Evolutionary conservation across 306 rosid genomes (phyloP), one percentile per base, ranked within the genome.

Genomic region (Acacia confusa): DNA sequence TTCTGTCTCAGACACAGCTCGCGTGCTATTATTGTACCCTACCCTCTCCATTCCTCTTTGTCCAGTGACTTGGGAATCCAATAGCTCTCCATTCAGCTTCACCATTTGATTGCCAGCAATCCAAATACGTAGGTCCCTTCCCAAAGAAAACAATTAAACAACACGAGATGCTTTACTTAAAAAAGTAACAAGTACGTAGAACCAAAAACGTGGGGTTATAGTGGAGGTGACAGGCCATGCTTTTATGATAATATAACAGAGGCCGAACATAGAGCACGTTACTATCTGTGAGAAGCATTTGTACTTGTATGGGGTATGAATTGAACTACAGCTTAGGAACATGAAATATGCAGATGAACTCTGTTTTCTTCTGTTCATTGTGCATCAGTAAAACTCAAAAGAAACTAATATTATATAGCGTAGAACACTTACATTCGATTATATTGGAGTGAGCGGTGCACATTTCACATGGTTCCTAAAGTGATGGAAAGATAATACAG

Each of bases 1-100:
- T n/a, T 6, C 2, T 77, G 63, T 50, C 7, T 72, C 28, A 83
- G 9, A 78, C 71, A 40, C 74, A 60, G 76, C 34, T 45, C 27
- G 67, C 77, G 68, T 3, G 55, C 66, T 20, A 55, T n/a, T 36
- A 71, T 25, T 17, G 25, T 27, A 16, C 34, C 22, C 13, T 13
- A 5, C 19, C 70, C 12, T 41, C 53, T 69, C 52, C 32, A 12
- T 68, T 20, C 30, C 17, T 20, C 2, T 4, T 0, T 2, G 73
- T 20, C 11, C 22, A 3, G 17, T 68, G 74, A 40, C 45, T 41
- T 2, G 53, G 52, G 19, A 25, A 24, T 60, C 16, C 22, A 52
- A 2, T 20, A 6, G 13, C 14, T 20, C 61, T 36, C 40, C 8
- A 36, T 0, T 5, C 40, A 36, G 40, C 40, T 36, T 36, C 40